phyloP scores from a whole-genome alignment of 805 yeast genomes.

The Komagataella populi region DNA sequence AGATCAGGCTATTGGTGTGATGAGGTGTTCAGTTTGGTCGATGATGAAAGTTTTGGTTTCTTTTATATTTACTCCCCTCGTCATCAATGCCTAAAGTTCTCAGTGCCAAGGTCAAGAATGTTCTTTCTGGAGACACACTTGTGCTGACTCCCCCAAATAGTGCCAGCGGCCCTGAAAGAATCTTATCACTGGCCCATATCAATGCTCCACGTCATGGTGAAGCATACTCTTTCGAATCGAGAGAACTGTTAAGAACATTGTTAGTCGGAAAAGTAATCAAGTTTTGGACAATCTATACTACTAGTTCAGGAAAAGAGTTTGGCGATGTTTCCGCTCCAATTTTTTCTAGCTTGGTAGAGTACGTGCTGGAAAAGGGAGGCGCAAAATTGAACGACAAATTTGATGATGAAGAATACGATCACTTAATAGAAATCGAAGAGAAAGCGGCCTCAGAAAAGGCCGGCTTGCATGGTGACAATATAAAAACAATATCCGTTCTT shows the following conservation, averaged over 20 bases:
- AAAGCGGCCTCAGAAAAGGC: slow-evolving; percentile 33
- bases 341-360: slow-evolving; percentile 43
- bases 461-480: slow-evolving; percentile 39
- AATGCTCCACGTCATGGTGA: slow-evolving; percentile 42
- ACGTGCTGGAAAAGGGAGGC: slow-evolving; percentile 41
- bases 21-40: neutral
- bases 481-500: slow-evolving; percentile 11
- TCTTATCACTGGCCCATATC: slow-evolving; percentile 51
- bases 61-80: neutral
- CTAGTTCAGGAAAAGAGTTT: slow-evolving; percentile 45
- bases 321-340: slow-evolving; percentile 61
- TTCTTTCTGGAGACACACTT: slow-evolving; percentile 58
- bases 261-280: slow-evolving; percentile 53
- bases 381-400: slow-evolving; percentile 46
- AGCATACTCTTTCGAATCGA: slow-evolving; percentile 37
- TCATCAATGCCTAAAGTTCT: slow-evolving; percentile 16
- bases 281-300: slow-evolving; percentile 42
- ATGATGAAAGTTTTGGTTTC: neutral
- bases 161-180: slow-evolving; percentile 40
- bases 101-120: slow-evolving; percentile 55
- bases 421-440: slow-evolving; percentile 27
- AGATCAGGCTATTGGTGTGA: neutral
- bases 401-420: slow-evolving; percentile 22
- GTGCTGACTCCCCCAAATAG: slow-evolving; percentile 36
- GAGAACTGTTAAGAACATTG: slow-evolving; percentile 48